Conservation (phyloP, 1,284 basidiomycete genomes). For the Veloporphyrellus conicus region DNA sequence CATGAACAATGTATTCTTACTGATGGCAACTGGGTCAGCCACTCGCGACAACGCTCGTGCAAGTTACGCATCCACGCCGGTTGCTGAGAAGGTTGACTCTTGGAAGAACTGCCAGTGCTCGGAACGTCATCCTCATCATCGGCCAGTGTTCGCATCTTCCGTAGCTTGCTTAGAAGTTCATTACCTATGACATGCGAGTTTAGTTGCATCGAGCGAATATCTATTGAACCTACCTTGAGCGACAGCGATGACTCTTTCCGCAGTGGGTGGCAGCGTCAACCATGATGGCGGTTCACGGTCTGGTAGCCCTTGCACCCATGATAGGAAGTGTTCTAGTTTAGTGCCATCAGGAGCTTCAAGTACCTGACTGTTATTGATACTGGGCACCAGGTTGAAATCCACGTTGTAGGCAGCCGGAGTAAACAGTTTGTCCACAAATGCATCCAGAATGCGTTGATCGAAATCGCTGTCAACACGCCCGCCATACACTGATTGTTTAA, state of each 20-base stretch:
- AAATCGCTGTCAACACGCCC: conserved; percentile 91
- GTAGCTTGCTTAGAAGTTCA: conserved; percentile 75
- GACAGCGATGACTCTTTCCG: conserved; percentile 85
- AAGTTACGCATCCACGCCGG: conserved; percentile 92
- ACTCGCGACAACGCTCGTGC: conserved; percentile 75
- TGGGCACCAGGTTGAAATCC: conserved; percentile 83
- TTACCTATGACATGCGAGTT: conserved; percentile 54
- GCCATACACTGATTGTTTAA: conserved; percentile 95
- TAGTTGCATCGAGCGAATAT: not conserved
- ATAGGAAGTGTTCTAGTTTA: conserved; percentile 82
- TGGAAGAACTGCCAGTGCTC: conserved; percentile 47
- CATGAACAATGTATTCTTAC: conserved; percentile 42
- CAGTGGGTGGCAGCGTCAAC: conserved; percentile 86
- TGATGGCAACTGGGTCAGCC: conserved; percentile 71
- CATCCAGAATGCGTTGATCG: conserved; percentile 86
- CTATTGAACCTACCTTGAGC: conserved; percentile 67
- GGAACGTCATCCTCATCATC: conserved; percentile 80
- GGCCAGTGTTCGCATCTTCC: conserved; percentile 86
- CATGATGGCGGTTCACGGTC: conserved; percentile 90
- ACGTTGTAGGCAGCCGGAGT: conserved; percentile 84
- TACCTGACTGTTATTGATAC: conserved; percentile 51
- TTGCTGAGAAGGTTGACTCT: conserved; percentile 63
- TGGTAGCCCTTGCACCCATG: conserved; percentile 83
- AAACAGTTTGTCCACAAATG: conserved; percentile 88
- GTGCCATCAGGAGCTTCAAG: conserved; percentile 85